Evolutionary conservation across 768 basidiomycete species (phyloP).

Genomic region (Clitopilus passeckerianus): DNA sequence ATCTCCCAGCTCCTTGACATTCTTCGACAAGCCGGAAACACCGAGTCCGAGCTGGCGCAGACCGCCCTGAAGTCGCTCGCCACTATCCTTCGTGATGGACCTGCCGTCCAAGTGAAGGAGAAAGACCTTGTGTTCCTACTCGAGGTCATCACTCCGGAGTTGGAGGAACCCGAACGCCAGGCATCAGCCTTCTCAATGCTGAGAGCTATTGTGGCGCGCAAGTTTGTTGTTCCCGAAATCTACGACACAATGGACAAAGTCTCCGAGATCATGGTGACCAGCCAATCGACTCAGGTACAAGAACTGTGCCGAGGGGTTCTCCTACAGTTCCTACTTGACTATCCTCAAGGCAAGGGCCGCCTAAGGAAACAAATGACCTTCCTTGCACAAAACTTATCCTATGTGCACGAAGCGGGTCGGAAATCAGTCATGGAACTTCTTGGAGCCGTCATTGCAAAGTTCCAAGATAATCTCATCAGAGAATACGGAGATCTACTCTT

Average conservation of each 20-base stretch:
- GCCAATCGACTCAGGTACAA: conserved; percentile 85
- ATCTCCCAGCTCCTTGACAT: conserved; percentile 81
- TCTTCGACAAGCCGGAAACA: conserved; percentile 76
- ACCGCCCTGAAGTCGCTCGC: conserved; percentile 85
- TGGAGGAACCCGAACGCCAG: conserved; percentile 88
- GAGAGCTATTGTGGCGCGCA: conserved; percentile 84
- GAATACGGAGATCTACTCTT: conserved; percentile 90
- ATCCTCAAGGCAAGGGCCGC: conserved; percentile 92
- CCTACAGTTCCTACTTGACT: conserved; percentile 93
- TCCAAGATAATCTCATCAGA: conserved; percentile 63
- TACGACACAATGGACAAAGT: conserved; percentile 96
- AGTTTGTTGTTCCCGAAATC: conserved; percentile 92
- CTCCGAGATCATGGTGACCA: conserved; percentile 89
- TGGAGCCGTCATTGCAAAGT: conserved; percentile 79
- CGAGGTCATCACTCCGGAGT: conserved; percentile 80
- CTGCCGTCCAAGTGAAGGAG: conserved; percentile 77
- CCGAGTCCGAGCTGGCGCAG: conserved; percentile 88
- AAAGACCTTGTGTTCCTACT: conserved; percentile 85
- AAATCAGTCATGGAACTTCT: conserved; percentile 93
- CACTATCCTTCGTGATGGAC: conserved; percentile 84
- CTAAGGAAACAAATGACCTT: conserved; percentile 86
- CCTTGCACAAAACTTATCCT: conserved; percentile 88
- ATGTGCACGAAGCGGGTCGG: conserved; percentile 85
- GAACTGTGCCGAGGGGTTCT: conserved; percentile 86
- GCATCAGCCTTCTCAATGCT: conserved; percentile 83